A percentile compares a stretch with the other conserved stretches of the same genome.
These are phyloP conservation scores for Penicillium palitans DNA, from an alignment of 2,329 filamentous ascomycete species.

Conservation along the genomic window DNA sequence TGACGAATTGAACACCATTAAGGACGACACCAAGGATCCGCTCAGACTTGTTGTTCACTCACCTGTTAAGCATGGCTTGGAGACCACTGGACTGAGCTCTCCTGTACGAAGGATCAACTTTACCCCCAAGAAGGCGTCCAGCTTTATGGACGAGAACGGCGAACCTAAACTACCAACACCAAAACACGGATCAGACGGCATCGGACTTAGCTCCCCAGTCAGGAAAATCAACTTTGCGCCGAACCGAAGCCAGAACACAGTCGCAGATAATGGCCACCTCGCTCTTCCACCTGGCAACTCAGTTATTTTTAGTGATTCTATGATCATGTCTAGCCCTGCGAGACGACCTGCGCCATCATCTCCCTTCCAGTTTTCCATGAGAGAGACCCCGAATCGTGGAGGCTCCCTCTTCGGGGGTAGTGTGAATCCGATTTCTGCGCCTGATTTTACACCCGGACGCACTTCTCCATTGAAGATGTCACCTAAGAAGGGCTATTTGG, in stretches of 20 bases:
- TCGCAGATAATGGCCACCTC: conserved; percentile 25
- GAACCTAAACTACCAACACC: conserved; percentile 30
- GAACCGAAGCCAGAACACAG: conserved; percentile 16
- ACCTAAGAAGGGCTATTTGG: conserved; percentile 43
- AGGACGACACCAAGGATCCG: conserved; percentile 29
- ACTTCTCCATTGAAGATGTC: conserved; percentile 46
- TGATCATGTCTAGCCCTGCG: conserved; percentile 47
- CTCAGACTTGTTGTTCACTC: conserved; percentile 37
- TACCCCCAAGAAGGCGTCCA: conserved; percentile 28
- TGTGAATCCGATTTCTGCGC: conserved; percentile 21
- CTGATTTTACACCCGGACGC: conserved; percentile 32
- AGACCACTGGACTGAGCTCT: conserved; percentile 33
- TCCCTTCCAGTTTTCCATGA: conserved; percentile 45
- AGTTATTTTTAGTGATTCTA: conserved; percentile 35
- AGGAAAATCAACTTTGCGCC: conserved; percentile 42
- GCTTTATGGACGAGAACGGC: conserved; percentile 35
- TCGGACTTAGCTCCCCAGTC: conserved; percentile 35
- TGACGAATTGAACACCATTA: conserved; percentile 44
- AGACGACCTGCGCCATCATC: conserved; percentile 43
- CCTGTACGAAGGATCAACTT: conserved; percentile 39
- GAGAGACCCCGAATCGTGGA: conserved; percentile 41
- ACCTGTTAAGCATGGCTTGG: conserved; percentile 32
- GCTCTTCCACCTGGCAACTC: conserved; percentile 29
- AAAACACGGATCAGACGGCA: conserved; percentile 25
- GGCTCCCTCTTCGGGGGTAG: conserved; percentile 30